Conservation (phyloP, 805 yeast genomes). For the Phaffomyces thermotolerans region DNA sequence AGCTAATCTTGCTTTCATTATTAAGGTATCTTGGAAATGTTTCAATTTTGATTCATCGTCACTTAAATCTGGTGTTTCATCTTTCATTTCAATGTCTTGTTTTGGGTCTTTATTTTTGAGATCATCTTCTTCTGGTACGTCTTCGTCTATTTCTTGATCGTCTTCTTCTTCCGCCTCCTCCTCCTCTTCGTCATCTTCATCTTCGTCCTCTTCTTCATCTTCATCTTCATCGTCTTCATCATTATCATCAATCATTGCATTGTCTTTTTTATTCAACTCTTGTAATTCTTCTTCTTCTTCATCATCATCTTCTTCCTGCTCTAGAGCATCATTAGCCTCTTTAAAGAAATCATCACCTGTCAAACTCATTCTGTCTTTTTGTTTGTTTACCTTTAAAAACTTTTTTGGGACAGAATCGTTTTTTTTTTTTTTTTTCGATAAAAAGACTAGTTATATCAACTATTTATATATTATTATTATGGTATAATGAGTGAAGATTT, state of each 20-base stretch:
- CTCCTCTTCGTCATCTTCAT: conserved; percentile 22
- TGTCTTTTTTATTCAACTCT: conserved; percentile 24
- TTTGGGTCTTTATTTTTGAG: conserved; percentile 9
- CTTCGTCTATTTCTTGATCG: conserved; percentile 24
- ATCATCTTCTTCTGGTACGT: conserved; percentile 15
- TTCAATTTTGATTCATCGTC: conserved; percentile 11
- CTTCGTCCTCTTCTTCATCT: conserved; percentile 13
- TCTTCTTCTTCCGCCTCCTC: conserved; percentile 25
- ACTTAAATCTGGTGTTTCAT: conserved; percentile 1
- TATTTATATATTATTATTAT: background rate
- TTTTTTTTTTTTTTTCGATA: no score
- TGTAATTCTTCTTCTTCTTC: conserved; percentile 22
- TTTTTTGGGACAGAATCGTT: no score
- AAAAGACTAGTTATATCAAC: no score
- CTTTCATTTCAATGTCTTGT: conserved; percentile 5
- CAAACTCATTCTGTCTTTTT: conserved; percentile 3
- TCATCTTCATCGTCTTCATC: conserved; percentile 9
- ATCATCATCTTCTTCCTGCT: conserved; percentile 20
- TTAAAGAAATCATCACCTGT: conserved; percentile 21
- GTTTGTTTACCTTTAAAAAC: no score
- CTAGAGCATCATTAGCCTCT: conserved; percentile 15
- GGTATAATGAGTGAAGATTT: conserved; percentile 5
- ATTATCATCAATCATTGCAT: conserved; percentile 14
- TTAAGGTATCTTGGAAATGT: conserved; percentile 26
- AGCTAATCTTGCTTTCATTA: conserved; percentile 42